These are phyloP conservation scores for Crithidia fasciculata DNA, from an alignment of 208 protist species.

Conservation along the genomic window DNA sequence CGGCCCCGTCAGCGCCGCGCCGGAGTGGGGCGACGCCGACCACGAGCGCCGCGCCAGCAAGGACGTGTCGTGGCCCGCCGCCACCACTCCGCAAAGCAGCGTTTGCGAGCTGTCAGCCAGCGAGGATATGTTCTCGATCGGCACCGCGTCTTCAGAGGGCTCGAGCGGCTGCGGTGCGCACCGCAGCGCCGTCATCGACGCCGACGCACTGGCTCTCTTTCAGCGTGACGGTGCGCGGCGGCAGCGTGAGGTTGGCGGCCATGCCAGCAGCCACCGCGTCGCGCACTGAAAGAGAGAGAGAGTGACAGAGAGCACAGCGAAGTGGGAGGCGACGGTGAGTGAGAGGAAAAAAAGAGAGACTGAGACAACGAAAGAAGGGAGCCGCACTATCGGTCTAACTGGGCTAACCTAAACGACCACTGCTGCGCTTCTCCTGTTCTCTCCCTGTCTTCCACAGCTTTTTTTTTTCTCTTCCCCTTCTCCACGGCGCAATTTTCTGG, in stretches of 20 bases:
- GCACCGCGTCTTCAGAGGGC: constrained; percentile 2
- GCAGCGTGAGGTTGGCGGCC: constrained; percentile 7
- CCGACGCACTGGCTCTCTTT: constrained; percentile 19
- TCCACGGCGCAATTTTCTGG: no score
- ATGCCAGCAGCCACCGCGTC: not conserved
- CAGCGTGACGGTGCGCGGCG: constrained; percentile 35
- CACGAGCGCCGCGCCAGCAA: not conserved
- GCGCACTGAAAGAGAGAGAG: not conserved
- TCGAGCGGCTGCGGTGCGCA: constrained; percentile 2
- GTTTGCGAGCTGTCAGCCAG: constrained; percentile 29
- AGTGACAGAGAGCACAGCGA: no score
- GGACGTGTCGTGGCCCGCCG: constrained; percentile 16
- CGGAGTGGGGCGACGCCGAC: not conserved
- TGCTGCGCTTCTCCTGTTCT: no score
- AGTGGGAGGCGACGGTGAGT: not conserved
- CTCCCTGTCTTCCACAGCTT: no score
- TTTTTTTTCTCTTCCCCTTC: no score
- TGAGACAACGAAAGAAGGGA: not conserved
- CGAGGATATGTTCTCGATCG: constrained; percentile 23
- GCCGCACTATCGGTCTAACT: no score
- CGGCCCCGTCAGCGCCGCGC: constrained; percentile 3
- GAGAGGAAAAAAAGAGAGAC: not conserved
- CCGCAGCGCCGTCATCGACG: constrained; percentile 28
- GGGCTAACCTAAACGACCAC: no score
- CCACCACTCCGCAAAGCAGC: constrained; percentile 25